A percentile compares a stretch with the other conserved stretches of the same genome.
Conservation (phyloP, 768 basidiomycete genomes). For the Tulasnella sp. region DNA sequence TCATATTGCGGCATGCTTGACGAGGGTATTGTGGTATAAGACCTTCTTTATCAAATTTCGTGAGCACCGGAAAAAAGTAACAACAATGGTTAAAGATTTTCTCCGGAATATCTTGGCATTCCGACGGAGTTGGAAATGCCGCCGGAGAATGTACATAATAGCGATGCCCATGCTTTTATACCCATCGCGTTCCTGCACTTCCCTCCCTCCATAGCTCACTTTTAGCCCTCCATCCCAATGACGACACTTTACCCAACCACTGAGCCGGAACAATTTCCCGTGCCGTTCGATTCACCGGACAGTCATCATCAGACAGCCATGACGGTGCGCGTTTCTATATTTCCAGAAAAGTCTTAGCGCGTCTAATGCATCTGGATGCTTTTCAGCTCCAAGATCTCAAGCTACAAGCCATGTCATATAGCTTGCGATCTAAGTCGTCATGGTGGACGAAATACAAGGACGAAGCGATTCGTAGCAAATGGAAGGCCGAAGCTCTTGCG, state of each 20-base stretch:
- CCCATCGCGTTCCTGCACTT: neutral
- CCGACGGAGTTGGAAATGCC: neutral
- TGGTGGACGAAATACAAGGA: constrained; percentile 24
- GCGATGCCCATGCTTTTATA: neutral
- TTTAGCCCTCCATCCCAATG: neutral
- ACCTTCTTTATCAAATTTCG: too few relatives aligned
- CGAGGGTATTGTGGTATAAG: too few relatives aligned
- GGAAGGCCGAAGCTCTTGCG: constrained; percentile 18
- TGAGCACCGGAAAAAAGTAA: too few relatives aligned
- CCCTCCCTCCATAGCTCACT: neutral
- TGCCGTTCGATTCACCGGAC: neutral
- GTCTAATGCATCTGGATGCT: neutral
- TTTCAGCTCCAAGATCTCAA: neutral
- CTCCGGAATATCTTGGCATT: neutral
- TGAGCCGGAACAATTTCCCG: neutral
- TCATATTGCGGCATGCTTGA: too few relatives aligned
- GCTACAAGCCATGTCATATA: constrained; percentile 17
- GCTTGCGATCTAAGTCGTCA: constrained; percentile 6
- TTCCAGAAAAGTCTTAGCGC: neutral
- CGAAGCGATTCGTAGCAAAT: constrained; percentile 14
- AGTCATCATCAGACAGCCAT: neutral
- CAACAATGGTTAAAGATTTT: neutral
- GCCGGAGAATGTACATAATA: neutral
- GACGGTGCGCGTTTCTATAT: neutral
- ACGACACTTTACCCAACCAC: neutral